Base-by-base conservation (phyloP, 139 green algal species). In the Chlorella sorokiniana region DNA sequence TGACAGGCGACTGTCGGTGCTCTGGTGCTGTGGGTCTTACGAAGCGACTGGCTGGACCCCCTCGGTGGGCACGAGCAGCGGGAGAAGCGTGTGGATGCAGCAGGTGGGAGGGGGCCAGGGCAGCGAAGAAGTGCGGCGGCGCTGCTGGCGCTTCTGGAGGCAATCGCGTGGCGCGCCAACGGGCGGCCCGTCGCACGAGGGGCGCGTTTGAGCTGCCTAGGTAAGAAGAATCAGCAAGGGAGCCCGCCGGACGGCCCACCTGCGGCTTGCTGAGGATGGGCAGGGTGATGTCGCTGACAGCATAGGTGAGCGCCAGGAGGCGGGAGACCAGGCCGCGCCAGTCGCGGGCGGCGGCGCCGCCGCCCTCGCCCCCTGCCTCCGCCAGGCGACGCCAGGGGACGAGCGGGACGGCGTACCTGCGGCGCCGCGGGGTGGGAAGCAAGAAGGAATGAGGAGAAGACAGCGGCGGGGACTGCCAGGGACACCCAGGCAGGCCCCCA, bases 381-480 rank as follows among this genome's bases (percentile, higher is more conserved):
- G 59, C 75, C 75, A 79, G 54, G 16, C 73, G 73, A 9, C 37
- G 29, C 73, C 73, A 79, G 27, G 73, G 73, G 25, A 79, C 25
- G 27, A 69, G 52, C 2, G 73, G 73, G 4, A 79, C 38, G 16
- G 73, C 29, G 54, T 79, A 69, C 5, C 73, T 79, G 54, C 52
- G 31, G 1, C 16, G 48, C n/a, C n/a, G n/a, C 48, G 48, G 16
- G 48, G 48, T 59, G 16, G 48, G n/a, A n/a, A n/a, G n/a, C n/a
- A n/a, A 20, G 42, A 33, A 2, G 54, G 31, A 10, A 29, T 3
- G 67, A 38, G 25, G 4, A 44, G 3, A 14, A 40, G 62, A n/a
- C 23, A 33, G 59, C 22, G 59, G 9, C 59, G 59, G 59, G 59
- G 59, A 1, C 22, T 65, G 59, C 25, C 22, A 38, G 4, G 61